Evolutionary conservation across 306 rosid species (phyloP), one percentile per base, ranked within the genome.

Genomic region (Prunus dulcis): DNA sequence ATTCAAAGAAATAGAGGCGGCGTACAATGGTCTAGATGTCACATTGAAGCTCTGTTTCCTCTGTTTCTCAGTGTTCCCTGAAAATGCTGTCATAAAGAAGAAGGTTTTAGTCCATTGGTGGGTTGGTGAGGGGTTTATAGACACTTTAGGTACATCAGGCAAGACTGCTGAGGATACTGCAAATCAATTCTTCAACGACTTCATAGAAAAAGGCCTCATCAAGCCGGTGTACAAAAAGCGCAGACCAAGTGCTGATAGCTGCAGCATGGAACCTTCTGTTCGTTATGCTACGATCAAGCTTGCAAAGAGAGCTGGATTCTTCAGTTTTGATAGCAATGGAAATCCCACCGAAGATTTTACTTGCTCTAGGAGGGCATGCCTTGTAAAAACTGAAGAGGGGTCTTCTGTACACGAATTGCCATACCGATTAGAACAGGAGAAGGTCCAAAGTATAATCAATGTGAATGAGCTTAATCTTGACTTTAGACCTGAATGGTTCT

Each of bases 11-110:
- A 41, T 30, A 6, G n/a, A 3, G 30, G 25, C 5, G 10, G 8
- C 19, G 51, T 80, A 74, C 72, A 0, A 18, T 0, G 43, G 0
- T 67, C 65, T 67, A 8, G 38, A 12, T 49, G 11, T 1, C 1
- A 18, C 0, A 2, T 4, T 1, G 49, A 13, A 9, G 64, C 11
- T 0, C 11, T 80, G 83, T 25, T 74, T 80, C 30, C 77, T 80
- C 9, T 58, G 79, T 25, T 80, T 80, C 61, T 74, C 83, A 8
- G 75, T 60, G 5, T 80, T 80, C 72, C 83, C 83, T 19, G 75
- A 67, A 67, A 43, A 67, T 6, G 79, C 7, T 0, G 19, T 17
- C 18, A 58, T 80, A 22, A 74, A 74, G 75, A 80, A 80, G 83
- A 80, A 57, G 69, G 74, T 74, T 6, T 12, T 80, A 50, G 45